Percentiles rank a stretch among this genome's conserved stretches.
Conservation (phyloP, 2,329 filamentous ascomycete genomes). For the Penicillium hordei region DNA sequence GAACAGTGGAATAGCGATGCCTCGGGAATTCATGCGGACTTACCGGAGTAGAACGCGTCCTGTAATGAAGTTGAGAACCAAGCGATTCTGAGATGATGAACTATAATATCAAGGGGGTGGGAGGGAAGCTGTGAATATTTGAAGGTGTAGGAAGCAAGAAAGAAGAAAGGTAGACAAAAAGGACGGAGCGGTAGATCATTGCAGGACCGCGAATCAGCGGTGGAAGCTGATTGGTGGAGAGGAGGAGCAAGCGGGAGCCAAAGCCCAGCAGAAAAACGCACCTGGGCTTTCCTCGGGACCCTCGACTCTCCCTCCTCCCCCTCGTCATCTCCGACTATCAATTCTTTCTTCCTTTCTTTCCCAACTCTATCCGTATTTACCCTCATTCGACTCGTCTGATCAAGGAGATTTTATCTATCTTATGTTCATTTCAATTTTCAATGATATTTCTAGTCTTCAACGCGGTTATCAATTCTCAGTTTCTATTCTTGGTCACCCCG, state of each 20-base stretch:
- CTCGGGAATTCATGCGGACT: slow-evolving; percentile 6
- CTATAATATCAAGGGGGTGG: neutral
- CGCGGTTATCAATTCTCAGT: slow-evolving; percentile 20
- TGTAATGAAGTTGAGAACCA: neutral
- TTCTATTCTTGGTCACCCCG: slow-evolving; percentile 4
- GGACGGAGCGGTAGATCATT: slow-evolving; percentile 40
- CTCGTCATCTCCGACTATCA: slow-evolving; percentile 32
- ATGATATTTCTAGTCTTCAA: neutral
- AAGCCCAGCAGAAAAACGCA: slow-evolving; percentile 22
- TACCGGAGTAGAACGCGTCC: slow-evolving; percentile 15
- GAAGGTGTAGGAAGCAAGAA: slow-evolving; percentile 13
- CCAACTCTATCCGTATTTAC: slow-evolving; percentile 58
- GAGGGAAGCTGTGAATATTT: neutral
- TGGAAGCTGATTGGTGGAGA: slow-evolving; percentile 38
- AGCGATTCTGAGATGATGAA: neutral
- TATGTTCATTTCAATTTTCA: neutral
- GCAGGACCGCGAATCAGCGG: slow-evolving; percentile 27
- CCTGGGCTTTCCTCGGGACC: slow-evolving; percentile 25
- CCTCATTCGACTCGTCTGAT: slow-evolving; percentile 60
- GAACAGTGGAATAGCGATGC: slow-evolving; percentile 2
- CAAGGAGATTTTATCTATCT: slow-evolving; percentile 36
- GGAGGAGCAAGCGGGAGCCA: slow-evolving; percentile 38
- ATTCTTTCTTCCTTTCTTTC: slow-evolving; percentile 9
- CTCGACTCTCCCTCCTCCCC: slow-evolving; percentile 35
- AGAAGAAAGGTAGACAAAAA: slow-evolving; percentile 31